Evolutionary conservation across 441 rosid genomes (phyloP).

Genomic region (Erodium chrysanthum): DNA sequence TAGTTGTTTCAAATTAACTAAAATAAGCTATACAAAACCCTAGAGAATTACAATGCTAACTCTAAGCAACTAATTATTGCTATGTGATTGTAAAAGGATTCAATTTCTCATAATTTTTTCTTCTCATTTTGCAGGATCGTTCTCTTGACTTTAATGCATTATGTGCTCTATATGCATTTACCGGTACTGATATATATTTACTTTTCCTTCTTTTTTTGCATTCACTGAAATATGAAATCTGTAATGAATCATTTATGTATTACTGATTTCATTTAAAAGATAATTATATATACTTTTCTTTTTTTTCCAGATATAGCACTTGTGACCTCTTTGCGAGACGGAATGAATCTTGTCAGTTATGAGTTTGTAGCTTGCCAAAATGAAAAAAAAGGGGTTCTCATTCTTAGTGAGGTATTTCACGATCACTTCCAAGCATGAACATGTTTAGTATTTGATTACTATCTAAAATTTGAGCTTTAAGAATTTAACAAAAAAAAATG

Average conservation of each 20-base stretch:
- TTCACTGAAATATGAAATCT: not conserved
- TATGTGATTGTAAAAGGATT: not conserved
- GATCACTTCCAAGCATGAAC: constrained; percentile 13
- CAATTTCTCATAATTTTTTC: not conserved
- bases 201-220: constrained; percentile 4
- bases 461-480: not conserved
- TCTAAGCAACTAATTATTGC: not conserved
- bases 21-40: not conserved
- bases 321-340: constrained; percentile 94
- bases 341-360: constrained; percentile 98
- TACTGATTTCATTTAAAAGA: not conserved
- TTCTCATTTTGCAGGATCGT: constrained; percentile 57
- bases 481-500: no score
- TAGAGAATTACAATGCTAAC: not conserved
- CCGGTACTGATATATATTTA: constrained; percentile 43
- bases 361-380: constrained; percentile 99
- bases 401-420: constrained; percentile 85
- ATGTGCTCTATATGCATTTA: constrained; percentile 92
- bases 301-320: constrained; percentile 74
- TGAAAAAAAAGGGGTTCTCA: constrained; percentile 90
- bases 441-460: not conserved
- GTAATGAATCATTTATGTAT: not conserved
- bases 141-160: constrained; percentile 75
- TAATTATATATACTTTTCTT: not conserved
- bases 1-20: not conserved